Evolutionary conservation across 2,329 filamentous ascomycete genomes (phyloP).

Genomic region (Dothidotthia symphoricarpi): DNA sequence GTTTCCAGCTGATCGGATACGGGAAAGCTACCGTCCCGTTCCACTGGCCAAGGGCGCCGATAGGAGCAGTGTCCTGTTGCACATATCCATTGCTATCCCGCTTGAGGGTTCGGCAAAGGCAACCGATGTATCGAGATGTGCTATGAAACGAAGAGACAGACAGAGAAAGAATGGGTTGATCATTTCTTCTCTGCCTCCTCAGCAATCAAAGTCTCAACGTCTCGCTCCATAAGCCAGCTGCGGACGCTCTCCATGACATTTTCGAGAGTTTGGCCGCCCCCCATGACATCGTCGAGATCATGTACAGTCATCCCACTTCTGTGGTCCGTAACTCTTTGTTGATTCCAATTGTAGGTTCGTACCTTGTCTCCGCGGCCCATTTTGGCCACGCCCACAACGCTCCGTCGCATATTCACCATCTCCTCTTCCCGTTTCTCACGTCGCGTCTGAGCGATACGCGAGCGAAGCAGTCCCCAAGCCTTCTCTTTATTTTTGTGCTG

Average conservation of each 20-base stretch:
- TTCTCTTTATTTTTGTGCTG: constrained; percentile 85
- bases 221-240: constrained; percentile 71
- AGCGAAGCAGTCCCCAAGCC: constrained; percentile 82
- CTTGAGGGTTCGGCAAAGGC: too few species aligned
- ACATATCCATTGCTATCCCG: too few species aligned
- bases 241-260: constrained; percentile 75
- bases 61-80: too few species aligned
- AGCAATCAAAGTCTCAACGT: constrained; percentile 67
- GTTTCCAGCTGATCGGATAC: too few species aligned
- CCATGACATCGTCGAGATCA: constrained; percentile 76
- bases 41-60: too few species aligned
- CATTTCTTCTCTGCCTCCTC: constrained; percentile 32
- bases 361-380: constrained; percentile 94
- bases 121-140: not conserved
- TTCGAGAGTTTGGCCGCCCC: constrained; percentile 70
- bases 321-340: constrained; percentile 86
- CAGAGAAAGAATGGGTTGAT: constrained; percentile 2
- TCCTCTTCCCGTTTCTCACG: constrained; percentile 83
- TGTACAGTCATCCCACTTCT: constrained; percentile 76
- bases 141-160: not conserved
- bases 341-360: constrained; percentile 79
- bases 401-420: constrained; percentile 69
- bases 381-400: constrained; percentile 72
- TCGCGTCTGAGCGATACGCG: constrained; percentile 74
- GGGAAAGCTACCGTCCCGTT: too few species aligned